Evolutionary conservation across 148 eudicot genomes (phyloP), one percentile per base, ranked within the genome.

Genomic region (Salicornia ramosissima): DNA sequence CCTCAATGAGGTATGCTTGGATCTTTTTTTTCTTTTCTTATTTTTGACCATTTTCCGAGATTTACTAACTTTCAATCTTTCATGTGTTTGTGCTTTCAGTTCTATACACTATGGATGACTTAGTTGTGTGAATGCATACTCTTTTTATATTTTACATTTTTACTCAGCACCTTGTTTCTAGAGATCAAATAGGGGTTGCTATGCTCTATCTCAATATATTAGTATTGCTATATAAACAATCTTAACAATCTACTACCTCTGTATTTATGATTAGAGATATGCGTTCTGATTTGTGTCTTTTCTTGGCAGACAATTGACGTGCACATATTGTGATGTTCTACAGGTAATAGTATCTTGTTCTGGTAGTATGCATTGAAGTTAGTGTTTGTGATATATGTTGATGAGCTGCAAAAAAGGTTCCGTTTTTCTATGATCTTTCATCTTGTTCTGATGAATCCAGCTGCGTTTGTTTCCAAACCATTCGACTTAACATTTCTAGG

Each of bases 301-400:
- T 64, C 57, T 51, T 71, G 74, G 71, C 96, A 94, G 98, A 80
- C 86, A 77, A 74, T 86, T 77, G 78, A 88, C 97, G 16, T 94
- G 98, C 76, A 70, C 85, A 11, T 84, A 85, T 67, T 94, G 98
- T 78, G 81, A 80, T 68, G 80, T 88, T 56, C 56, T 87, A 81
- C 98, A 87, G 98, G 98, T 94, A 86, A 22, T 40, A 36, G 49
- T 72, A 61, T 64, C 59, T 60, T 62, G 31, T 52, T 73, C 75
- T n/a, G 60, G 31, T 15, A 60, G 25, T 60, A 36, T 60, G 14
- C 31, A 30, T 60, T 60, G 22, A 60, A 33, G 19, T 26, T 10
- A 7, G 25, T 60, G 12, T 49, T 29, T 54, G 16, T n/a, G 21
- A 43, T 45, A n/a, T 18, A 54, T 31, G 30, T 25, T 12, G 47